Evolutionary conservation across 352 stramenopile species (phyloP).

Genomic region (Plasmopara viticola): DNA sequence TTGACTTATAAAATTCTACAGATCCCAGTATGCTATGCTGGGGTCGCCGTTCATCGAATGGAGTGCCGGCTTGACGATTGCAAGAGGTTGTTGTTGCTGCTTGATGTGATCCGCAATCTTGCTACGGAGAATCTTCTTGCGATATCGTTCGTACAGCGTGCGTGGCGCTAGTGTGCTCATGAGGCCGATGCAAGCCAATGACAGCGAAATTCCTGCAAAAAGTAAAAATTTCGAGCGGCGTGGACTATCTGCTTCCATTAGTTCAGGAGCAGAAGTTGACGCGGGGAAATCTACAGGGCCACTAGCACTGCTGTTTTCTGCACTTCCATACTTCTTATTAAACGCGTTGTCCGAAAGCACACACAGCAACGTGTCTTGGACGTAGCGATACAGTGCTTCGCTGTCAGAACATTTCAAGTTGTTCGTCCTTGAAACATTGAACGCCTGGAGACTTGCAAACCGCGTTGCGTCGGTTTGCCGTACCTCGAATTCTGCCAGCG

Average conservation of each 20-base stretch:
- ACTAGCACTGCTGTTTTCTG: conserved; percentile 7
- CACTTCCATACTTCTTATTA: conserved; percentile 25
- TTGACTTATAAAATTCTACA: not conserved
- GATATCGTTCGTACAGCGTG: conserved; percentile 22
- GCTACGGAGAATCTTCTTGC: conserved; percentile 11
- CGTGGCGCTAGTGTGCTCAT: conserved; percentile 17
- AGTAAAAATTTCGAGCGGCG: conserved; percentile 34
- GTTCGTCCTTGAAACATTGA: conserved; percentile 30
- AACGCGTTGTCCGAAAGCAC: conserved; percentile 35
- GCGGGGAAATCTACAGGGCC: conserved; percentile 2
- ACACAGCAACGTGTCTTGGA: conserved; percentile 39
- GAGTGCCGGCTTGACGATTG: conserved; percentile 2
- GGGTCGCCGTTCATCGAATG: conserved; percentile 10
- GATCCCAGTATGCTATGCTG: conserved; percentile 15
- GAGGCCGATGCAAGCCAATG: conserved; percentile 18
- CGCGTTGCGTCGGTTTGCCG: conserved; percentile 25
- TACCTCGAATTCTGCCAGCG: conserved; percentile 36
- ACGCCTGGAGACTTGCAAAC: conserved; percentile 23
- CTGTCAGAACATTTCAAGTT: conserved; percentile 30
- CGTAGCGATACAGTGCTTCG: conserved; percentile 20
- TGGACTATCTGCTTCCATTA: conserved; percentile 19
- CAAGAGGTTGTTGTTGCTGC: conserved; percentile 7
- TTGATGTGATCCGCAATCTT: conserved; percentile 1
- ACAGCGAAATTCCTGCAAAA: conserved; percentile 13
- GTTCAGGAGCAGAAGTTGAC: conserved; percentile 3